phyloP scores from a whole-genome alignment of 306 rosid genomes.

The Sicyos edulis region DNA sequence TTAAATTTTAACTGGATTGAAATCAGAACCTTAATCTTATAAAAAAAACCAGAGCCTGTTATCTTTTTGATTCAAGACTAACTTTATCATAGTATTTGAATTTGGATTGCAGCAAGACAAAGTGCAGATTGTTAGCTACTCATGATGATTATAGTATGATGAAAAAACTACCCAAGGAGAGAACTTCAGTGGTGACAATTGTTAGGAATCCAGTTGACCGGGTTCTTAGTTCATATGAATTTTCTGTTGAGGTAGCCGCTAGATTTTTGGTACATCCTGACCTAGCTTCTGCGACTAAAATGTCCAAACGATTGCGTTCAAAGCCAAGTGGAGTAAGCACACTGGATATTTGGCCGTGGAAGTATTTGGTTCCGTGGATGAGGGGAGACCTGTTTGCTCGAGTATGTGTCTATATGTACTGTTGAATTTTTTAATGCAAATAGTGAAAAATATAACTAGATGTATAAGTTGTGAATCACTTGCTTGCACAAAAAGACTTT shows the following conservation, averaged over 20 bases:
- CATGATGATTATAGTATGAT: conserved; percentile 93
- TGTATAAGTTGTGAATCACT: neutral
- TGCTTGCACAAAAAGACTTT: neutral
- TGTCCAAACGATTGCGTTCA: conserved; percentile 53
- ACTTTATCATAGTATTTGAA: conserved; percentile 6
- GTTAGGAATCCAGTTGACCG: conserved; percentile 92
- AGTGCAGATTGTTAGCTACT: conserved; percentile 78
- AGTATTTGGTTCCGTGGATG: conserved; percentile 97
- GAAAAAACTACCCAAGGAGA: conserved; percentile 79
- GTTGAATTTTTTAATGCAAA: conserved; percentile 19
- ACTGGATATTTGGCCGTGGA: conserved; percentile 98
- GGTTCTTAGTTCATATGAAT: conserved; percentile 83
- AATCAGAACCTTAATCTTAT: neutral
- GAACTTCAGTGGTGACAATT: conserved; percentile 87
- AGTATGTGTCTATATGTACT: conserved; percentile 49
- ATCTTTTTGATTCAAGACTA: neutral
- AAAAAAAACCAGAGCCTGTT: no score
- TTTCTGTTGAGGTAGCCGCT: conserved; percentile 95
- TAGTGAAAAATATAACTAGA: neutral
- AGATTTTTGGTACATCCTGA: conserved; percentile 95
- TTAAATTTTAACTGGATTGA: conserved; percentile 4
- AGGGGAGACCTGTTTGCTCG: conserved; percentile 80
- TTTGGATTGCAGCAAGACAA: conserved; percentile 43
- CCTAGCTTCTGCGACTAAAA: conserved; percentile 72
- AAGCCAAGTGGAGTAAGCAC: conserved; percentile 76